Conservation (phyloP, 768 basidiomycete genomes). For the Boletus rufocinnamomeus region DNA sequence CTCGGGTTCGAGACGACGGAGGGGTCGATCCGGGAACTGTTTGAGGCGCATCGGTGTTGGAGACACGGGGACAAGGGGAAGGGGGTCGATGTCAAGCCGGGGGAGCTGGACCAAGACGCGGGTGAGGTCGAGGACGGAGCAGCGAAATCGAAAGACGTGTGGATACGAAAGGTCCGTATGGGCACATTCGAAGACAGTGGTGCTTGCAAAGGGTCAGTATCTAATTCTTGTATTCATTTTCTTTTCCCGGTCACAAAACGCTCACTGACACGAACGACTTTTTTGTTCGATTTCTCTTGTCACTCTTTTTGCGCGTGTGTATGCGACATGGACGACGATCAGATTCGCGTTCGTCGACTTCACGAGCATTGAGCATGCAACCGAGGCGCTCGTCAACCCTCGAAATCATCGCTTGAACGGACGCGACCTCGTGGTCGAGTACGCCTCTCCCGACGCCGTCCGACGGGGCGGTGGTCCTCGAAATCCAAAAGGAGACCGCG, state of each 20-base stretch:
- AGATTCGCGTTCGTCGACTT: slow-evolving; percentile 98
- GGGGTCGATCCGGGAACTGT: slow-evolving; percentile 65
- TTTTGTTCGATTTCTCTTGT: neutral
- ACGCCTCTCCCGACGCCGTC: slow-evolving; percentile 86
- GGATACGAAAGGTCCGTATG: slow-evolving; percentile 85
- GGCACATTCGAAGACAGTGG: slow-evolving; percentile 97
- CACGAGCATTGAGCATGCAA: slow-evolving; percentile 73
- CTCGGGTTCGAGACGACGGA: slow-evolving; percentile 90
- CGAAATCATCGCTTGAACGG: slow-evolving; percentile 85
- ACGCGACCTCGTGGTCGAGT: slow-evolving; percentile 83
- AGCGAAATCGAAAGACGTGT: slow-evolving; percentile 37
- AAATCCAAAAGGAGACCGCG: slow-evolving; percentile 26
- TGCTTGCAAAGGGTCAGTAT: slow-evolving; percentile 84
- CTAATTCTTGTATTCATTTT: slow-evolving; percentile 21
- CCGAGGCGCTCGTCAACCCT: slow-evolving; percentile 76
- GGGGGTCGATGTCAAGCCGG: slow-evolving; percentile 35
- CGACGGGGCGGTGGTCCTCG: slow-evolving; percentile 63
- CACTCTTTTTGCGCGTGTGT: neutral
- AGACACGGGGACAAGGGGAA: slow-evolving; percentile 37
- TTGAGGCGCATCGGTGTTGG: slow-evolving; percentile 58
- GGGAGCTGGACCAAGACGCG: slow-evolving; percentile 16
- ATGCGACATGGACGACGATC: neutral
- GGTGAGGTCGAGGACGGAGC: neutral
- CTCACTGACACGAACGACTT: neutral
- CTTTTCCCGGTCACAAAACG: neutral